Base-by-base conservation (phyloP, 805 yeast genomes). In the Alloascoidea africana region DNA sequence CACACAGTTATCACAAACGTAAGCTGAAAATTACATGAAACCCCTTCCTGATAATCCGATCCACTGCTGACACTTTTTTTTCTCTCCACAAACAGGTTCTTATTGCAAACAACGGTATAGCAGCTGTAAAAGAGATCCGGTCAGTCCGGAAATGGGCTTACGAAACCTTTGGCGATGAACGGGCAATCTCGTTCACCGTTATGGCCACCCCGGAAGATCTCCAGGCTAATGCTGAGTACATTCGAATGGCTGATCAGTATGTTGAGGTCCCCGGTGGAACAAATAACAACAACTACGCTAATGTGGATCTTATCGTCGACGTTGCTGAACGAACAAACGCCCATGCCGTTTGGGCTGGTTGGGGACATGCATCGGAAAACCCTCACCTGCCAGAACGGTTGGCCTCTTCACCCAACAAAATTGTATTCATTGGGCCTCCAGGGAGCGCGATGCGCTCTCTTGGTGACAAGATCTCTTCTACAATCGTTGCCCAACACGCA, bases 321-420 rank as follows among this genome's bases (percentile, higher is more conserved):
- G 66, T 91, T 36, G 99, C 99, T 27, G 98, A 91, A 64, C 80
- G 96, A 65, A 80, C 94, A 34, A 74, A 84, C 46, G 96, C 83
- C 40, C 94, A 91, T 57, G 99, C 98, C 17, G 99, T 91, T 41
- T 91, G 99, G 99, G 99, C 99, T 27, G 99, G 99, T 52, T 91
- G 99, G 99, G 99, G 99, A 52, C 98, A 93, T 57, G 99, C 99
- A 18, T 84, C 96, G n/a, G 99, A 91, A 65, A 89, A 93, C 63
- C 99, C 99, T 17, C 58, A 65, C 35, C 72, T 91, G 46, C 99
- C 99, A 18, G 98, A 91, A 60, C 75, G 71, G 59, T 69, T 91
- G 56, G 96, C 97, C 13, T 78, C 79, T n/a, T 85, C 96, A 14
- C 85, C 87, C 42, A 80, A 85, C 59, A 82, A 72, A 53, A 81